A percentile compares a stretch with the other conserved stretches of the same genome.
Conservation (phyloP, 371 early-diverging fungal genomes). For the Phascolomyces articulosus region DNA sequence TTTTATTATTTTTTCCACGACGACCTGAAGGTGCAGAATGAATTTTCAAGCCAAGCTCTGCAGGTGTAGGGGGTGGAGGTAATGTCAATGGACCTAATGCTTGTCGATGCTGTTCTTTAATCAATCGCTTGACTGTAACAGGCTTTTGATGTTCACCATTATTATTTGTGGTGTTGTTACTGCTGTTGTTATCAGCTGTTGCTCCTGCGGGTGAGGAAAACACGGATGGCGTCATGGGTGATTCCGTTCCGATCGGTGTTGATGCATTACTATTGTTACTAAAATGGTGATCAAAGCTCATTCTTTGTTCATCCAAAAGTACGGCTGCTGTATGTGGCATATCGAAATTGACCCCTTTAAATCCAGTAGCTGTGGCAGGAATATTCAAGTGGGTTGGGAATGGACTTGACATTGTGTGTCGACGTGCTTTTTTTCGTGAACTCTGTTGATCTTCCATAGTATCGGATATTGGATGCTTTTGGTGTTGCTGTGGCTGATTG, state of each 20-base stretch:
- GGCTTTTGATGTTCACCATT: slow-evolving; percentile 15
- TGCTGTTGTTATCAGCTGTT: neutral
- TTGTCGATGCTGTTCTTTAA: slow-evolving; percentile 26
- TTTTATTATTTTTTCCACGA: neutral
- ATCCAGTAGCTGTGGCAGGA: slow-evolving; percentile 1
- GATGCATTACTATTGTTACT: slow-evolving; percentile 3
- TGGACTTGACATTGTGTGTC: slow-evolving; percentile 21
- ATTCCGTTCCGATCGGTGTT: neutral
- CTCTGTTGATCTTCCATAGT: neutral
- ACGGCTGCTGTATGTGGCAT: slow-evolving; percentile 13
- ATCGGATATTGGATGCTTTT: neutral
- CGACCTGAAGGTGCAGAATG: neutral
- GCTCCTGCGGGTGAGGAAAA: neutral
- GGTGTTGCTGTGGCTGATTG: neutral
- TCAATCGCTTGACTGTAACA: slow-evolving; percentile 12
- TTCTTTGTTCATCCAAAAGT: slow-evolving; percentile 3
- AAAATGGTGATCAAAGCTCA: slow-evolving; percentile 7
- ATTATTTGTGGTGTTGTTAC: slow-evolving; percentile 4
- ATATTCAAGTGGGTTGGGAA: slow-evolving; percentile 13
- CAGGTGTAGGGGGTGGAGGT: slow-evolving; percentile 42
- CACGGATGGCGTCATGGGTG: neutral
- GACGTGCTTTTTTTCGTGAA: slow-evolving; percentile 17
- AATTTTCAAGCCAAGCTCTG: slow-evolving; percentile 30
- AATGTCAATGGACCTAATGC: slow-evolving; percentile 23
- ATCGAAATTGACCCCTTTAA: neutral